phyloP scores from a whole-genome alignment of 2,329 filamentous ascomycete genomes.

The Colletotrichum sp. region DNA sequence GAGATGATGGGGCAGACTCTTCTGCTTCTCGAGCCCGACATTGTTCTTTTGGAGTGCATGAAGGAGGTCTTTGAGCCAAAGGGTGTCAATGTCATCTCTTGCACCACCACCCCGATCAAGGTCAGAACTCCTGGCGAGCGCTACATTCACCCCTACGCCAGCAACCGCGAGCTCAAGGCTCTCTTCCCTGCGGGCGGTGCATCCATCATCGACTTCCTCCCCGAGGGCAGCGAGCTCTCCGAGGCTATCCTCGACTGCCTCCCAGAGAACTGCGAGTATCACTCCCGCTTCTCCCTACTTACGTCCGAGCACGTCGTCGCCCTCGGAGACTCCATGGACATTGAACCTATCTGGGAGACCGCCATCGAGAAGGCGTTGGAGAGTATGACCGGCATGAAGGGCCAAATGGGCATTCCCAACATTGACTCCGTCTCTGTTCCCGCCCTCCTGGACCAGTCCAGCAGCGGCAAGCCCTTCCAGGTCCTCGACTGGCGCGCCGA shows the following conservation, averaged over 20 bases:
- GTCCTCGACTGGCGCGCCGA: constrained; percentile 45
- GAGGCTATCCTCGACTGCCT: constrained; percentile 26
- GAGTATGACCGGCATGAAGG: background rate
- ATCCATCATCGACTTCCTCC: constrained; percentile 38
- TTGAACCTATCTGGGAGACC: constrained; percentile 24
- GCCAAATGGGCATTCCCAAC: background rate
- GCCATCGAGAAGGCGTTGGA: constrained; percentile 25
- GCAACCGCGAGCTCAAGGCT: constrained; percentile 30
- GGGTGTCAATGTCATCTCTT: constrained; percentile 22
- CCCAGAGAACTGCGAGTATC: constrained; percentile 31
- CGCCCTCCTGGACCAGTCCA: constrained; percentile 25
- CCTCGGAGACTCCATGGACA: background rate
- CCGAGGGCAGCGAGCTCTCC: constrained; percentile 29
- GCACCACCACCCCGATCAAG: constrained; percentile 23
- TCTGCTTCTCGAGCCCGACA: constrained; percentile 39
- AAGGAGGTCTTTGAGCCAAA: constrained; percentile 22
- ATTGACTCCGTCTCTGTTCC: constrained; percentile 26
- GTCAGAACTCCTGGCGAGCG: background rate
- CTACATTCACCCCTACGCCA: constrained; percentile 31
- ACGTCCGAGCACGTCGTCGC: constrained; percentile 1
- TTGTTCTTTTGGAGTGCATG: constrained; percentile 29
- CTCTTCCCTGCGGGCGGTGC: constrained; percentile 27
- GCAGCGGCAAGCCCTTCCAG: constrained; percentile 27
- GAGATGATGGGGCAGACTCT: constrained; percentile 19
- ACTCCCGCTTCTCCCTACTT: constrained; percentile 22